Evolutionary conservation across 192 early-diverging fungal genomes (phyloP).

Genomic region (Diversispora eburnea): DNA sequence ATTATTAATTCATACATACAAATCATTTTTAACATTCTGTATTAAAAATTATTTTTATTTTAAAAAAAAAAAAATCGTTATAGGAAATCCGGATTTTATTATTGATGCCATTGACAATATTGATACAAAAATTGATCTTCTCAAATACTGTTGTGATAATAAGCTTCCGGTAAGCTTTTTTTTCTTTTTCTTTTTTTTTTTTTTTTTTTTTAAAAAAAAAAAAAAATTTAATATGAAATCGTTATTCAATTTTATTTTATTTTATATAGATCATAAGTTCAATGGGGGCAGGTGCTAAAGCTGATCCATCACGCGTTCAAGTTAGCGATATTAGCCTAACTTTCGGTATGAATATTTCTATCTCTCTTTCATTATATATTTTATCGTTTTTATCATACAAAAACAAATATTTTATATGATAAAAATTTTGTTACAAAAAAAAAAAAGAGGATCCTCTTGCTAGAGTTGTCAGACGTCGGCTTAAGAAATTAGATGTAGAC

Average conservation of each 20-base stretch:
- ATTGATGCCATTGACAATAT: constrained; percentile 96
- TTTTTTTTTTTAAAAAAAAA: neutral
- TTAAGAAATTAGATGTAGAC: constrained; percentile 69
- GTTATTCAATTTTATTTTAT: neutral
- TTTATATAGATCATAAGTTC: constrained; percentile 62
- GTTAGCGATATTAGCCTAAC: constrained; percentile 95
- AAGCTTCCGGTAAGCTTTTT: constrained; percentile 53
- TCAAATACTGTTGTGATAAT: constrained; percentile 79
- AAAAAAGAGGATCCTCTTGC: constrained; percentile 88
- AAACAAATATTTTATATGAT: too few relatives aligned
- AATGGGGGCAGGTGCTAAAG: constrained; percentile 97
- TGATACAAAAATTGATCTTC: constrained; percentile 86
- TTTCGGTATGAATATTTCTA: constrained; percentile 47
- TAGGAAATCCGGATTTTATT: constrained; percentile 69
- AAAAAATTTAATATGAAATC: too few relatives aligned
- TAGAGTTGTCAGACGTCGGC: constrained; percentile 71
- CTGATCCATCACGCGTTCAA: constrained; percentile 93
- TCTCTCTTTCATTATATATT: too few relatives aligned
- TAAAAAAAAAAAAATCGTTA: constrained; percentile 49
- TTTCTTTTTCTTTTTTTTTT: neutral
- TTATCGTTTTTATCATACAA: too few relatives aligned
- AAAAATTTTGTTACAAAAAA: neutral
- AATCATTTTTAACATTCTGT: neutral
- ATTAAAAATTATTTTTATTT: neutral
- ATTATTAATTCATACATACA: constrained; percentile 5